phyloP scores from a whole-genome alignment of 495 filamentous ascomycete genomes.

The Xylaria palmicola region DNA sequence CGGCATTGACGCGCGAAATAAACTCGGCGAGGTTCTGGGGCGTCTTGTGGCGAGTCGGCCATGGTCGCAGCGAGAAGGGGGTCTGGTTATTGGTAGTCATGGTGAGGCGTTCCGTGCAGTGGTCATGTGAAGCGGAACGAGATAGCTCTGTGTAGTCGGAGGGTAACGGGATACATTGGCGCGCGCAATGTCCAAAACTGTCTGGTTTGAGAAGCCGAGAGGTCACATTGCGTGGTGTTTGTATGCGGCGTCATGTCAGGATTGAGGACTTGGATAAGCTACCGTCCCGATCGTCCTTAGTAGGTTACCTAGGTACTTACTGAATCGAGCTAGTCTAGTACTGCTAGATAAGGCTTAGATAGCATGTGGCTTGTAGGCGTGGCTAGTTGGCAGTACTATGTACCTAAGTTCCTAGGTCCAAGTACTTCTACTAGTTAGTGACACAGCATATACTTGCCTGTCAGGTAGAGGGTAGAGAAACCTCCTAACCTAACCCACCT shows the following conservation, averaged over 20 bases:
- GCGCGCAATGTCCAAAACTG: not conserved
- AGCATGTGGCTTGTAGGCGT: no score
- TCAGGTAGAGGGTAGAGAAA: no score
- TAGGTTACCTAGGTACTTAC: no score
- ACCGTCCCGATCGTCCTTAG: no score
- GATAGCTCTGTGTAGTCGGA: not conserved
- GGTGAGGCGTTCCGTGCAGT: not conserved
- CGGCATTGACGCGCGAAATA: slow-evolving; percentile 69
- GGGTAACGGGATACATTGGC: not conserved
- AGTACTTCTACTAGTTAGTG: no score
- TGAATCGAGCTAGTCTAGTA: no score
- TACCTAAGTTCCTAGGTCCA: not conserved
- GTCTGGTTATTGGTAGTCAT: slow-evolving; percentile 17
- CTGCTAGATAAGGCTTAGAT: no score
- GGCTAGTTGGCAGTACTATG: not conserved
- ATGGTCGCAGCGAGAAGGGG: slow-evolving; percentile 66
- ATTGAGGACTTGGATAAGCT: no score
- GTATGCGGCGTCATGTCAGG: not conserved
- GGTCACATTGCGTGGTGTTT: not conserved
- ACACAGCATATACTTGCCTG: no score
- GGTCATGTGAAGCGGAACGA: not conserved
- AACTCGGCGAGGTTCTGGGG: slow-evolving; percentile 66
- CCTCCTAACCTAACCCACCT: no score
- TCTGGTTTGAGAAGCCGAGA: not conserved
- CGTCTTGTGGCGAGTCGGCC: slow-evolving; percentile 51